Evolutionary conservation across 768 basidiomycete genomes (phyloP).

Genomic region (Lentinula detonsa): DNA sequence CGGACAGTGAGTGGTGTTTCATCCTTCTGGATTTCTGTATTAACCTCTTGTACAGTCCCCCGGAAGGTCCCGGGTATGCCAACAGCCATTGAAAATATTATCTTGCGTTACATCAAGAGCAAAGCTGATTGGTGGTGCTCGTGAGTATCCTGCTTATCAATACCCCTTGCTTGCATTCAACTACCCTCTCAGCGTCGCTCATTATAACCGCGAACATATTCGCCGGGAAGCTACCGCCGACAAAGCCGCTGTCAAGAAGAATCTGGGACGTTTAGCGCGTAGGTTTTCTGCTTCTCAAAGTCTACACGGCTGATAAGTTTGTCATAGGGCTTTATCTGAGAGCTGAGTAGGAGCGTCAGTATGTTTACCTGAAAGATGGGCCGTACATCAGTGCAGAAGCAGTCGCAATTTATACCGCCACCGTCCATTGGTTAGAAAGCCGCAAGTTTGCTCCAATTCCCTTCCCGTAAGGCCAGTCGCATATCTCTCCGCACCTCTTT

Average conservation of each 20-base stretch:
- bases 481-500: not conserved
- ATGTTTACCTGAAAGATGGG: constrained; percentile 98
- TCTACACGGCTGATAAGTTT: too few relatives aligned
- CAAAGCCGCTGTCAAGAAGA: constrained; percentile 99
- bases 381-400: constrained; percentile 99
- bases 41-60: constrained; percentile 50
- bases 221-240: constrained; percentile 95
- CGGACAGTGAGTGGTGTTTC: constrained; percentile 57
- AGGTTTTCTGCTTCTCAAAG: constrained; percentile 16
- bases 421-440: constrained; percentile 98
- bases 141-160: constrained; percentile 29
- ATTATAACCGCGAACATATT: constrained; percentile 97
- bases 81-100: constrained; percentile 98
- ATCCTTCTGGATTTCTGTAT: not conserved
- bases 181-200: constrained; percentile 60
- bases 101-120: constrained; percentile 96
- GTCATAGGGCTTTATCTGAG: constrained; percentile 80
- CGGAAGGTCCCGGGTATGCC: constrained; percentile 99
- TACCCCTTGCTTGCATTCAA: not conserved
- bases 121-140: constrained; percentile 99
- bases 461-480: constrained; percentile 65
- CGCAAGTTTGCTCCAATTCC: constrained; percentile 98
- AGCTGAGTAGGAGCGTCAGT: constrained; percentile 98
- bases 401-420: constrained; percentile 97
- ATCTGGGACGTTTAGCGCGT: constrained; percentile 95